phyloP scores from a whole-genome alignment of 176 grass and related monocot genomes.

The Rhynchospora pubera region DNA sequence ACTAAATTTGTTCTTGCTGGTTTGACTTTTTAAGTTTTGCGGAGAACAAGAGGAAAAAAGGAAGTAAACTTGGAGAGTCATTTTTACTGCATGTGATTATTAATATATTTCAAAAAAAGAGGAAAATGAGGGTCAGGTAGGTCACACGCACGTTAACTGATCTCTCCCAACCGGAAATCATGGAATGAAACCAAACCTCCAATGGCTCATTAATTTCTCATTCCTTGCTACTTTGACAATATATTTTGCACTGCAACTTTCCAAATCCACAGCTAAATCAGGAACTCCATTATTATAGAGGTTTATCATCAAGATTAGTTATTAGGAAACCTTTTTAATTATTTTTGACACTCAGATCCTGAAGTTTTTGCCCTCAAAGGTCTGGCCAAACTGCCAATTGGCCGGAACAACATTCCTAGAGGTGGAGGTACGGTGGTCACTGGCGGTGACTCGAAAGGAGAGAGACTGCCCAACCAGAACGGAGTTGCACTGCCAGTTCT shows the following conservation, averaged over 20 bases:
- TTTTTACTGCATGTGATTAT: too few species aligned
- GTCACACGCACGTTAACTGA: too few species aligned
- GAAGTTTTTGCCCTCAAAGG: constrained; percentile 86
- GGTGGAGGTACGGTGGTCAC: constrained; percentile 57
- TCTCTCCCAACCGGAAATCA: too few species aligned
- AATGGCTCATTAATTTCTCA: background rate
- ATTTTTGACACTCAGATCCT: constrained; percentile 29
- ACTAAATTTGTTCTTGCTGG: too few species aligned
- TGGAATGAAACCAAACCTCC: too few species aligned
- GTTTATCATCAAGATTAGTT: background rate
- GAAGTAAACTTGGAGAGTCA: too few species aligned
- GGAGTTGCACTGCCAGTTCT: constrained; percentile 80
- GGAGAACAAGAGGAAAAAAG: too few species aligned
- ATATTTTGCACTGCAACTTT: background rate
- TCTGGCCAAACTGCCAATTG: constrained; percentile 73
- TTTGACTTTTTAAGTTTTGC: too few species aligned
- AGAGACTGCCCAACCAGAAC: constrained; percentile 55
- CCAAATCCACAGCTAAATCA: background rate
- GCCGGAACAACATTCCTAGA: constrained; percentile 49
- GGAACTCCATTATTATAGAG: background rate
- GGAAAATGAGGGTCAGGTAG: too few species aligned
- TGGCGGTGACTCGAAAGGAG: constrained; percentile 68
- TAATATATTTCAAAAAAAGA: too few species aligned
- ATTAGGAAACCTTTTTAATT: background rate
- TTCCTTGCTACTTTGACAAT: background rate